Base-by-base conservation (phyloP, 2,329 filamentous ascomycete species). In the Coniosporium tulheliwenetii region DNA sequence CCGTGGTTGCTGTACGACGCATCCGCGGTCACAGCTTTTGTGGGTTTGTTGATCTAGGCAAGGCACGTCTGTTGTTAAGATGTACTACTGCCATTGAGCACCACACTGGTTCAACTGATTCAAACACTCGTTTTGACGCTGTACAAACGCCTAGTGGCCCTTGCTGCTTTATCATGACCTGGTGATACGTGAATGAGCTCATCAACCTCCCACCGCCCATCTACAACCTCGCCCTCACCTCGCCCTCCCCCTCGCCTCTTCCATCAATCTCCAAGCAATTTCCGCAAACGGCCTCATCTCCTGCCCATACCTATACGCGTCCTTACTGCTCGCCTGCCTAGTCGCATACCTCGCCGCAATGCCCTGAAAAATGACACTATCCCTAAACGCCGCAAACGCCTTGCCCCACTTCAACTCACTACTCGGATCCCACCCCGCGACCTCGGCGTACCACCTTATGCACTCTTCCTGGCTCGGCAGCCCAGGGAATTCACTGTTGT, bases 281-380 rank as follows among this genome's bases (percentile, higher is more conserved):
- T 85, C 70, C 0, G 81, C 86, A 65, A 87, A 75, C 15, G 82
- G 78, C 37, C 66, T 70, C 62, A 83, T 78, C 57, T 75, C 73
- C 41, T 64, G 65, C 1, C 71, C 85, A 60, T 93, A 84, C 35
- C 77, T 70, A 50, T 69, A 72, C 5, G 91, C 91, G 57, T 81
- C 75, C 43, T 77, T 81, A 58, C 85, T 94, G 61, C 86, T 94
- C 32, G 91, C 91, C 69, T 96, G 89, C 38, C 89, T 68, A 38
- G 73, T 65, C 26, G 91, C 91, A 58, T 82, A 82, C 47, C 91
- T 68, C 39, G 91, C 91, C 38, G 86, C 87, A 57, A 98, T 96
- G 2, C 91, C 91, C 66, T 98, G 91, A 79, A 68, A 75, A 54
- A 79, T 79, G 33, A 79, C 66, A 16, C 70, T 66, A 30, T 64